phyloP scores from a whole-genome alignment of 495 filamentous ascomycete genomes.

The Hamigera avellanea region DNA sequence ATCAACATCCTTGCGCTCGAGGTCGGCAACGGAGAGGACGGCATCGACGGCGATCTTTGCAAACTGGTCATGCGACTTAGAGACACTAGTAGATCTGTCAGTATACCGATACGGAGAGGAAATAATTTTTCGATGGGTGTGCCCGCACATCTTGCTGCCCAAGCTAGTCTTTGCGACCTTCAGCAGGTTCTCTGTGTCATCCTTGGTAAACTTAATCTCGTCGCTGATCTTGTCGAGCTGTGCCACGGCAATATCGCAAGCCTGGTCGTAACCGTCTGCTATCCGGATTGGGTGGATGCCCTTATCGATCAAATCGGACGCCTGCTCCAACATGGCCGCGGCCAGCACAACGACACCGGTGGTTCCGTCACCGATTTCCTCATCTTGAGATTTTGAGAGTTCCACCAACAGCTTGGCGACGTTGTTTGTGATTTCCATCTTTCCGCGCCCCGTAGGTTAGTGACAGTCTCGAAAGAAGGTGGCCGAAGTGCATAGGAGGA shows the following conservation, averaged over 20 bases:
- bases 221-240: constrained; percentile 92
- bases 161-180: constrained; percentile 93
- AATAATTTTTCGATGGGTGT: neutral
- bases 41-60: constrained; percentile 95
- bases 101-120: constrained; percentile 1
- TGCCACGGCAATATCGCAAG: constrained; percentile 88
- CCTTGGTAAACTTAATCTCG: constrained; percentile 67
- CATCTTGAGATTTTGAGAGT: constrained; percentile 97
- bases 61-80: constrained; percentile 97
- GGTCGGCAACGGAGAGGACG: constrained; percentile 89
- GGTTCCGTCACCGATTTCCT: constrained; percentile 97
- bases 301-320: constrained; percentile 98
- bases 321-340: constrained; percentile 89
- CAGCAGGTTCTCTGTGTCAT: constrained; percentile 69
- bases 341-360: constrained; percentile 96
- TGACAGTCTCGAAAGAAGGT: constrained; percentile 1
- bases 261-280: constrained; percentile 94
- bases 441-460: constrained; percentile 9
- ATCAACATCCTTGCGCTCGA: constrained; percentile 94
- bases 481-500: constrained; percentile 2
- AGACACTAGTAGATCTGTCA: constrained; percentile 48
- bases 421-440: constrained; percentile 99
- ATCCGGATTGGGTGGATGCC: constrained; percentile 98
- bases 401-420: constrained; percentile 94
- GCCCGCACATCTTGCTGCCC: constrained; percentile 80